These are phyloP conservation scores for Pseudocercospora cruenta DNA, from an alignment of 2,329 filamentous ascomycete genomes.

Conservation along the genomic window DNA sequence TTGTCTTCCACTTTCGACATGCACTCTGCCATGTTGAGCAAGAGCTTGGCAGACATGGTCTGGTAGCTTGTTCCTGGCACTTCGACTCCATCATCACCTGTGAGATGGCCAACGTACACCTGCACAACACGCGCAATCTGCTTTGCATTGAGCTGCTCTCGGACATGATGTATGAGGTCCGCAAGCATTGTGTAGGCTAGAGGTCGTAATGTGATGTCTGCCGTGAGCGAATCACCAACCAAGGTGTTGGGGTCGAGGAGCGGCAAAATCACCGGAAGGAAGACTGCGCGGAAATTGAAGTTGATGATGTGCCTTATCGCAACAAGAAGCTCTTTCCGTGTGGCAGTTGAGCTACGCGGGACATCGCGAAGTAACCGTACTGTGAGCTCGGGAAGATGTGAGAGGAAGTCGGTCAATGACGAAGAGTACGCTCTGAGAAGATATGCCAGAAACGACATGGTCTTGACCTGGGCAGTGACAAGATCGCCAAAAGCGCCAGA, in stretches of 20 bases:
- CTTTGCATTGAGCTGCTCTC: slow-evolving; percentile 82
- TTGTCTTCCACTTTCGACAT: slow-evolving; percentile 95
- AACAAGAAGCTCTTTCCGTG: slow-evolving; percentile 91
- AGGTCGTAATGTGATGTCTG: slow-evolving; percentile 94
- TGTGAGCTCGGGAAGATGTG: slow-evolving; percentile 82
- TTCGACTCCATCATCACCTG: slow-evolving; percentile 72
- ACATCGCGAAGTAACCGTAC: slow-evolving; percentile 92
- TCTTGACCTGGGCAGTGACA: slow-evolving; percentile 97
- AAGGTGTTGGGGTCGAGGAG: slow-evolving; percentile 90
- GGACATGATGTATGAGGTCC: slow-evolving; percentile 94
- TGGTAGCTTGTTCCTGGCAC: slow-evolving; percentile 93
- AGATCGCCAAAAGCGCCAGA: slow-evolving; percentile 89
- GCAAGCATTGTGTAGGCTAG: slow-evolving; percentile 98
- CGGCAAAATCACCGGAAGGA: slow-evolving; percentile 91
- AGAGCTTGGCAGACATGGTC: slow-evolving; percentile 96
- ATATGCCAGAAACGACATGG: slow-evolving; percentile 97
- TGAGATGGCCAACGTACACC: slow-evolving; percentile 94
- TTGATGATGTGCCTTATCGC: slow-evolving; percentile 99
- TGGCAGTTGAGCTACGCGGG: slow-evolving; percentile 88
- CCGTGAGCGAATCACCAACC: slow-evolving; percentile 92
- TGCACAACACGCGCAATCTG: slow-evolving; percentile 96
- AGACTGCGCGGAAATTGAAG: slow-evolving; percentile 96
- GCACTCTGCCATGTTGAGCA: slow-evolving; percentile 97
- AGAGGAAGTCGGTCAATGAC: slow-evolving; percentile 85
- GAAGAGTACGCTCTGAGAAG: slow-evolving; percentile 84